phyloP scores from a whole-genome alignment of 2,329 filamentous ascomycete genomes.

The Davidsoniella australis region DNA sequence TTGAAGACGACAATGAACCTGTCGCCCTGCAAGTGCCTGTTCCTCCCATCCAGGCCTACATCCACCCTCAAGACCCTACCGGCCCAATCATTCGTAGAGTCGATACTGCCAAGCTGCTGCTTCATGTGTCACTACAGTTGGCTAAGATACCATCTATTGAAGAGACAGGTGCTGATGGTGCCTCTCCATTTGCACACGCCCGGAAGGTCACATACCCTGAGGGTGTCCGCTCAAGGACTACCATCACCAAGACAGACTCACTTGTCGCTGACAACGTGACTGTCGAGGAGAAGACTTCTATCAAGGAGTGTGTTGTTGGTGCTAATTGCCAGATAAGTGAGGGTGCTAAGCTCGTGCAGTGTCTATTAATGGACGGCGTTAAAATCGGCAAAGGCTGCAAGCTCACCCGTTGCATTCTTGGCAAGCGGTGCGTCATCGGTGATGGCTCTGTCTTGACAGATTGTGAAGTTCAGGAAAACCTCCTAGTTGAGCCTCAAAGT shows the following conservation, averaged over 20 bases:
- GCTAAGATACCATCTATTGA: constrained; percentile 65
- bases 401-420: constrained; percentile 74
- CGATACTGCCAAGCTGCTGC: constrained; percentile 67
- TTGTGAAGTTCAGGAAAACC: constrained; percentile 83
- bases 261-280: constrained; percentile 79
- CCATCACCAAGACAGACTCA: constrained; percentile 66
- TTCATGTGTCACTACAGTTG: constrained; percentile 67
- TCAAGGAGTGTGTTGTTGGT: constrained; percentile 83
- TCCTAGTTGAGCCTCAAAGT: constrained; percentile 67
- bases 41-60: constrained; percentile 65
- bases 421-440: constrained; percentile 66
- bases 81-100: constrained; percentile 66
- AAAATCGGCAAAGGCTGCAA: constrained; percentile 71
- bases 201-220: constrained; percentile 72
- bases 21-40: constrained; percentile 23
- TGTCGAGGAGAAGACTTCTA: constrained; percentile 74
- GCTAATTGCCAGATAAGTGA: constrained; percentile 72
- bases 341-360: constrained; percentile 74
- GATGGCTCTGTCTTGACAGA: constrained; percentile 66
- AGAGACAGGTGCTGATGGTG: constrained; percentile 36
- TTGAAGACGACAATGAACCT: constrained; percentile 12
- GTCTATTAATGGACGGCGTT: constrained; percentile 82
- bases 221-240: constrained; percentile 62
- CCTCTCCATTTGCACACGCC: constrained; percentile 60
- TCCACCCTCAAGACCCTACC: constrained; percentile 43